Evolutionary conservation across 495 filamentous ascomycete species (phyloP).

Genomic region (Penicillium cosmopolitanum): DNA sequence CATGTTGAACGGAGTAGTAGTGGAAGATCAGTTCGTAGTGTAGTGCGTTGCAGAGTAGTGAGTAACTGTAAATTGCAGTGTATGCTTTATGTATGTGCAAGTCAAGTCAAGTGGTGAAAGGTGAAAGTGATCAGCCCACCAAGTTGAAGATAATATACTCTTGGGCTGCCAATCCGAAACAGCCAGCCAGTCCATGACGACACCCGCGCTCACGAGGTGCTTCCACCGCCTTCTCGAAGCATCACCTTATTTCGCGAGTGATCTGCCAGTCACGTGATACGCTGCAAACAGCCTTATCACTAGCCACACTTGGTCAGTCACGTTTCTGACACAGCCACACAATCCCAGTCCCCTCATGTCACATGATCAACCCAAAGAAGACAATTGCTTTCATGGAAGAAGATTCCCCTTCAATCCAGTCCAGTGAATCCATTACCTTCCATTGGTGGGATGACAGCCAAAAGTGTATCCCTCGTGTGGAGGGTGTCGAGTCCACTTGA

Average conservation of each 20-base stretch:
- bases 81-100: neutral
- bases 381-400: neutral
- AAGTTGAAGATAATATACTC: slow-evolving; percentile 21
- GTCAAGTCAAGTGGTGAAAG: slow-evolving; percentile 3
- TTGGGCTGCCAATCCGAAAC: slow-evolving; percentile 25
- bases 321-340: neutral
- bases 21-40: slow-evolving; percentile 6
- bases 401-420: neutral
- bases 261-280: slow-evolving; percentile 1
- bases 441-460: neutral
- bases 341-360: neutral
- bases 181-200: slow-evolving; percentile 36
- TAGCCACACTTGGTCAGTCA: neutral
- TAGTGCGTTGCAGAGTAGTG: slow-evolving; percentile 12
- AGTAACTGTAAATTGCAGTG: slow-evolving; percentile 2
- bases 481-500: neutral
- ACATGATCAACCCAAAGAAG: no score
- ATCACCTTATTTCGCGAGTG: slow-evolving; percentile 8
- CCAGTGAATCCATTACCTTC: neutral
- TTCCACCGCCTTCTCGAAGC: slow-evolving; percentile 51
- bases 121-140: neutral
- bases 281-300: no score
- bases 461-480: neutral
- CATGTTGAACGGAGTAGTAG: slow-evolving; percentile 35
- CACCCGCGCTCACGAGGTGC: slow-evolving; percentile 35